Evolutionary conservation across 805 yeast species (phyloP), one percentile per base, ranked within the genome.

Genomic region (Wickerhamomyces xylosicus): DNA sequence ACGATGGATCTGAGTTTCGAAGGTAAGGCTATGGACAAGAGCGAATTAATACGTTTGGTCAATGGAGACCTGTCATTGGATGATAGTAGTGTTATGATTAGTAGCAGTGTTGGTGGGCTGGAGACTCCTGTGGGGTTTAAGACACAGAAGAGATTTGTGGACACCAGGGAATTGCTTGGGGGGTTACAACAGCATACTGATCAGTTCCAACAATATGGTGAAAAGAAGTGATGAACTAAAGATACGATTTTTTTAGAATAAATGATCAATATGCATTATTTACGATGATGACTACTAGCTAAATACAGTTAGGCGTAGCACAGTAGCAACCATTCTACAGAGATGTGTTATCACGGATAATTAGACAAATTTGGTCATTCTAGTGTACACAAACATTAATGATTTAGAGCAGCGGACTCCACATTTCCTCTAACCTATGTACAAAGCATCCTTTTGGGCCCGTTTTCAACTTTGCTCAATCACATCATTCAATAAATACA

Each of bases 11-110:
- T 66, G 37, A 63, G 69, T 49, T 66, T 66, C 41, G 71, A 66
- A 45, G 71, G 71, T 9, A 66, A 66, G 42, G 71, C 70, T 2
- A 53, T 66, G 58, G 66, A 64, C 47, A 59, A 58, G 38, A 62
- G 62, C 41, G 71, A 66, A 47, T 46, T 64, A 13, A 62, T 64
- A 32, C 58, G 62, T 34, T 52, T 66, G 47, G 67, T 65, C 4
- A 69, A 66, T 25, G 29, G 29, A 13, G 29, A 25, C 13, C 13
- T 25, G 13, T 25, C 29, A 4, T 4, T 25, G 29, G 29, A 25
- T 40, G 57, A 59, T 35, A 56, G 59, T 36, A 55, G 61, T 3
- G 56, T 60, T 2, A 45, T 56, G 35, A 56, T 56, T n/a, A n/a
- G n/a, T n/a, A n/a, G n/a, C n/a, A n/a, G n/a, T n/a, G 66, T 59